A percentile compares a stretch with the other conserved stretches of the same genome.
Conservation (phyloP, 345 rosid genomes). For the Stellera chamaejasme region DNA sequence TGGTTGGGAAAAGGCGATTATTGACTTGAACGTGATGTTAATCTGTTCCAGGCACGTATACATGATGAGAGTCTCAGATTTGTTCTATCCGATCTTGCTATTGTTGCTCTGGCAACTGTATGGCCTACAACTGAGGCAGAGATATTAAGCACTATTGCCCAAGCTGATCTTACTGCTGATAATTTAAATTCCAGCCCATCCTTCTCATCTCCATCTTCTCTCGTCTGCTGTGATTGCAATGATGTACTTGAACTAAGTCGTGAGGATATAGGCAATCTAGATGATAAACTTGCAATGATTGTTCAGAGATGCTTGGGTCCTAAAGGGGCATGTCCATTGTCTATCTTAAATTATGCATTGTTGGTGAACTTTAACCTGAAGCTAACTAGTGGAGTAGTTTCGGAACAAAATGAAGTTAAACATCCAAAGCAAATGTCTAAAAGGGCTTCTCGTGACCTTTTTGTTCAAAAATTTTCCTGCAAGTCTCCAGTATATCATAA, state of each 20-base stretch:
- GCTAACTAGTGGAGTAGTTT: conserved; percentile 24
- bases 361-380: conserved; percentile 43
- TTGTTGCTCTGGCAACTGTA: conserved; percentile 53
- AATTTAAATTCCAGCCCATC: conserved; percentile 33
- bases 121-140: conserved; percentile 36
- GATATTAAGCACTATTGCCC: conserved; percentile 35
- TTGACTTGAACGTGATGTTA: conserved; percentile 11
- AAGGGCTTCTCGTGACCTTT: conserved; percentile 71
- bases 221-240: conserved; percentile 64
- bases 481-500: conserved; percentile 95
- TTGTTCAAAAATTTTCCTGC: conserved; percentile 92
- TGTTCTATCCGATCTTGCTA: conserved; percentile 77
- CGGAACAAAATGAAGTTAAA: conserved; percentile 47
- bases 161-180: conserved; percentile 51
- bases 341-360: conserved; percentile 64
- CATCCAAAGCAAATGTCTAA: conserved; percentile 42
- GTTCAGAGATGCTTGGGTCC: conserved; percentile 70
- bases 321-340: conserved; percentile 67
- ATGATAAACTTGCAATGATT: conserved; percentile 33
- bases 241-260: conserved; percentile 36
- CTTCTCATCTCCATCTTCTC: conserved; percentile 48
- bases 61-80: conserved; percentile 91
- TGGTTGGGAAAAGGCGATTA: neutral
- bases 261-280: conserved; percentile 31
- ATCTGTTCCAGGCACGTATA: conserved; percentile 65